phyloP scores from a whole-genome alignment of 495 filamentous ascomycete genomes.

The Immersiella caudata region DNA sequence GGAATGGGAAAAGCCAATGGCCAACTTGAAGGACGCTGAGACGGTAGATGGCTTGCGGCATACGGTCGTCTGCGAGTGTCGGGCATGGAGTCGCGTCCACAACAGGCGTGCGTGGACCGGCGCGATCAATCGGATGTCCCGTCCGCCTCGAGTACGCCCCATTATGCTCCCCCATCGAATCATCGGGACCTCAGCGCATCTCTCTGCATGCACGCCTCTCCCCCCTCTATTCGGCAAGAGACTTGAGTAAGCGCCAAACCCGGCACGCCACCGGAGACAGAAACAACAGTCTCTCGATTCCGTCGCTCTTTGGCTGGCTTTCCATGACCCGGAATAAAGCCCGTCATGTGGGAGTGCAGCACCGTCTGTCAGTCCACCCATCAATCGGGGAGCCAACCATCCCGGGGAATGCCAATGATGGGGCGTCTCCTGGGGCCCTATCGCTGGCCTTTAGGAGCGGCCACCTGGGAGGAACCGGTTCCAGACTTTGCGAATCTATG shows the following conservation, averaged over 20 bases:
- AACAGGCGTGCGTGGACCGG: slow-evolving; percentile 1
- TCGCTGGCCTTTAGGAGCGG: slow-evolving; percentile 2
- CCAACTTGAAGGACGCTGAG: not conserved
- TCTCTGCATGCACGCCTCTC: slow-evolving; percentile 14
- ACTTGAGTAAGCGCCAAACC: slow-evolving; percentile 5
- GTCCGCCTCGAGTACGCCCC: not conserved
- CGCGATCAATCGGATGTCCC: slow-evolving; percentile 5
- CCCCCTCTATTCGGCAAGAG: not conserved
- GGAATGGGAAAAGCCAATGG: not conserved
- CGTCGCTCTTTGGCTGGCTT: not conserved
- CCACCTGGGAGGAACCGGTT: slow-evolving; percentile 14
- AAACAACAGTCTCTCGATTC: not conserved
- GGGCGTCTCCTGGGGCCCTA: not conserved
- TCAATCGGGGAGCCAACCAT: not conserved
- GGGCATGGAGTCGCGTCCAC: slow-evolving; percentile 2
- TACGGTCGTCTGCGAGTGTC: slow-evolving; percentile 4
- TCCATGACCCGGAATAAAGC: not conserved
- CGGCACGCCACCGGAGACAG: not conserved
- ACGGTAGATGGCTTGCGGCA: not conserved
- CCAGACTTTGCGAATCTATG: slow-evolving; percentile 28
- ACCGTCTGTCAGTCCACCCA: not conserved
- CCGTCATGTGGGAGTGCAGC: not conserved
- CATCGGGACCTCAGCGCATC: not conserved
- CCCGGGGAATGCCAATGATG: not conserved
- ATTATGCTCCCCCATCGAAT: slow-evolving; percentile 1